Conservation (phyloP, 2,329 filamentous ascomycete species). For the Fusarium nisikadoi region DNA sequence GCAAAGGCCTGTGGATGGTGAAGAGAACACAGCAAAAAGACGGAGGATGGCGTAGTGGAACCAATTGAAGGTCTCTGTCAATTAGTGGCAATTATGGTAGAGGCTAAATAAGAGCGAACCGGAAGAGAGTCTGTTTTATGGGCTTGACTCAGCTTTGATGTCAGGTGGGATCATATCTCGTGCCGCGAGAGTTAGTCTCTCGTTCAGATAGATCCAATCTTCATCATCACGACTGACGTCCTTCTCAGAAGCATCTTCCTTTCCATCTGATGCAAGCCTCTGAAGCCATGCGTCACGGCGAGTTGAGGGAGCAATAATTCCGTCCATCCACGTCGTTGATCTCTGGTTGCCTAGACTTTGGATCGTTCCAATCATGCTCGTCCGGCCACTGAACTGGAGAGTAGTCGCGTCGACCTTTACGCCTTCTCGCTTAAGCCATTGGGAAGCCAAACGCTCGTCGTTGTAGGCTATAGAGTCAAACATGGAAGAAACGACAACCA, state of each 20-base stretch:
- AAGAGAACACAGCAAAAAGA: fast-evolving
- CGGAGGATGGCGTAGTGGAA: background rate
- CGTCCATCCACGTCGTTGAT: background rate
- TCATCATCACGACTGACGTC: background rate
- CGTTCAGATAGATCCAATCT: background rate
- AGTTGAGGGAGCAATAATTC: background rate
- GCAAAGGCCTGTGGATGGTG: background rate
- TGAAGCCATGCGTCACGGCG: background rate
- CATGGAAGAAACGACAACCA: background rate
- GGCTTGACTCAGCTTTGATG: background rate
- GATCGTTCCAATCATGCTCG: background rate
- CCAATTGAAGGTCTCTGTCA: background rate
- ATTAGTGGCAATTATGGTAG: background rate
- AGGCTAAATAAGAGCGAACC: fast-evolving
- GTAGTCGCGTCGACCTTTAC: background rate
- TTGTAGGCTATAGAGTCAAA: background rate
- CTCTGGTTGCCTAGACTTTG: background rate
- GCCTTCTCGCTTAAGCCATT: background rate
- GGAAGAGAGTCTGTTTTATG: fast-evolving
- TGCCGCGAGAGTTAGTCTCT: background rate
- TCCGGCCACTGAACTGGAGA: background rate
- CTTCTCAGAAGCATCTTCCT: background rate
- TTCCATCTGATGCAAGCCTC: background rate
- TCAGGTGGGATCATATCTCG: background rate
- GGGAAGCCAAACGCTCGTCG: background rate